Base-by-base conservation (phyloP, 148 eudicot genomes). In the Vaccinium corymbosum region DNA sequence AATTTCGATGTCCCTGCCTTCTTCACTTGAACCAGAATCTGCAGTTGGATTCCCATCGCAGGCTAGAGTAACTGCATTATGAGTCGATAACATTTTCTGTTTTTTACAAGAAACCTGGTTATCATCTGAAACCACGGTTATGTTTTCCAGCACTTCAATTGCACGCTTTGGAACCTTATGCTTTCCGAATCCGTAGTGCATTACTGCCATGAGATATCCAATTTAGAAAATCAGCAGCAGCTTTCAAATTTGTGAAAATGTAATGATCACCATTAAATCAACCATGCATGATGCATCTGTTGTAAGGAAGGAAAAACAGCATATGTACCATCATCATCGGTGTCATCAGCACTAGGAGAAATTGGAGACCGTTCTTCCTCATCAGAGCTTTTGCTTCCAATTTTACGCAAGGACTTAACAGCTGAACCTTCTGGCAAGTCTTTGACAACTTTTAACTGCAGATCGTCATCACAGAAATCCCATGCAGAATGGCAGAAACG, bases 41-140 rank as follows among this genome's bases (percentile, higher is more conserved):
- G 57, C 82, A 68, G 88, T 76, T 71, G 53, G 38, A 78, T 27
- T 56, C 22, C 66, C 84, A 84, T 86, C 86, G 74, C 66, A 48
- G 71, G 56, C 17, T 50, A 81, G 42, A 71, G 48, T 12, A 70
- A 68, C 42, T 35, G 79, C 71, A 66, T 83, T 83, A 61, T 77
- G 64, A 85, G 83, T 83, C 50, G 61, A 80, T 38, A 87, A 55
- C 61, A 83, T 74, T 83, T 86, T 88, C 83, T 84, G 86, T 88
- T 90, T 93, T 85, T 90, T 91, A 80, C 84, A 79, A 66, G 70
- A 83, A 85, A 85, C 75, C 79, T 81, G 81, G 62, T 71, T 29
- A 68, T 84, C 86, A 83, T 87, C 88, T 59, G 83, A 73, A 81
- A 56, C 70, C 29, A 32, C 9, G 64, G 53, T 14, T 52, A 84